Evolutionary conservation across 2,329 filamentous ascomycete species (phyloP), one percentile per base, ranked within the genome.

Genomic region (Hymenoscyphus repandus): DNA sequence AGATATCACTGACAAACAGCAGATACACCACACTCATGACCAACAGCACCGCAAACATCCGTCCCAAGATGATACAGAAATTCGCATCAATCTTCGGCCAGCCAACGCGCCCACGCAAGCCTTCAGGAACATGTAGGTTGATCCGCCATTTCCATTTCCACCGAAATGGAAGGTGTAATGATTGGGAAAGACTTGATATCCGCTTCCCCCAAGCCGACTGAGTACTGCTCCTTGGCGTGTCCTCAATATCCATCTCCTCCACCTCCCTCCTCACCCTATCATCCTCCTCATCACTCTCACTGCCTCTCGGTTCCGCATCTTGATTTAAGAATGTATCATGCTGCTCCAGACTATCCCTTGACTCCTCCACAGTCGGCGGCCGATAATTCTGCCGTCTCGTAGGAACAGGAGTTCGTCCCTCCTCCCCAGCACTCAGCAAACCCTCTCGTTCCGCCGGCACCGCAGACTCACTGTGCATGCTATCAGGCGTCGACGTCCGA

Each of bases 191-290:
- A 31, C 58, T 65, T 1, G 61, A 65, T 52, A 70, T 65, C 7
- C 67, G 62, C 54, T 70, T 70, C 42, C 62, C 64, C 64, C 65
- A 68, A 6, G 58, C 40, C 4, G 59, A 62, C 45, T 63, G 60
- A 41, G 42, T n/a, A 12, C 49, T 33, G 78, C 66, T 59, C 73
- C 74, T 67, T 70, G 76, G 60, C 27, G 82, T 81, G 59, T 95
- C 90, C 62, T 90, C 80, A 38, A 95, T 81, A 60, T 95, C 90
- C 78, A 95, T 83, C 77, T 96, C 87, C 65, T 95, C 82, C 73
- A 97, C 85, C 70, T 93, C 88, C 58, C 86, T 79, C 56, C 88
- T 83, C 61, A 93, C 77, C 56, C 83, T 81, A 31, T 80, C 81
- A 45, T 74, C 74, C 58, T 87, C 78, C 58, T 87, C 78, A 30